A percentile compares a stretch with the other conserved stretches of the same genome.
Evolutionary conservation across 2,329 filamentous ascomycete genomes (phyloP).

Genomic region (Penicillium sp.): DNA sequence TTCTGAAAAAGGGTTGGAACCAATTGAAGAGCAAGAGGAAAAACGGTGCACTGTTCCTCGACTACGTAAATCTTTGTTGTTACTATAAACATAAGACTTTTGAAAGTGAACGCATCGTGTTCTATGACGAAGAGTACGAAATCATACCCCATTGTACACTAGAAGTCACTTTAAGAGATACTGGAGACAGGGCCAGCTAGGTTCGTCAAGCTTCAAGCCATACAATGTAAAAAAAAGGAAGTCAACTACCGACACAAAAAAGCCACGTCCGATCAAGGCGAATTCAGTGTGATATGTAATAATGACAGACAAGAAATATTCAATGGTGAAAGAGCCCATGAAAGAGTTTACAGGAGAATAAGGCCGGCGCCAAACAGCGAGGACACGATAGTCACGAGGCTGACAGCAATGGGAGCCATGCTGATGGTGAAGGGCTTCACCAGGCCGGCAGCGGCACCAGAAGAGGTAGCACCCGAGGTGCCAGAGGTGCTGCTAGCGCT

Average conservation of each 20-base stretch:
- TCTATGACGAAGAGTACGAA: slow-evolving; percentile 12
- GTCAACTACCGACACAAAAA: slow-evolving; percentile 1
- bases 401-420: slow-evolving; percentile 56
- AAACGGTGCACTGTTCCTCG: too few species aligned
- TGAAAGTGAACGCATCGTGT: slow-evolving; percentile 3
- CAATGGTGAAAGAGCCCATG: background rate
- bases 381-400: slow-evolving; percentile 55
- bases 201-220: background rate
- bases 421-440: slow-evolving; percentile 49
- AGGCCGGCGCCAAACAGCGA: slow-evolving; percentile 57
- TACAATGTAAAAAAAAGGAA: background rate
- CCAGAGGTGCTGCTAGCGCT: slow-evolving; percentile 32
- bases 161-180: background rate
- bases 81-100: background rate
- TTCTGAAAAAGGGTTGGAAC: too few species aligned
- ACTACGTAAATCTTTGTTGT: too few species aligned
- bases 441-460: slow-evolving; percentile 37
- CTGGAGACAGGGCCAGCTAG: background rate
- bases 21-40: too few species aligned
- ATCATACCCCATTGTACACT: slow-evolving; percentile 24
- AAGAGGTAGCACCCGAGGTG: slow-evolving; percentile 10
- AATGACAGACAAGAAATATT: slow-evolving; percentile 18
- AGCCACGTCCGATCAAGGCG: slow-evolving; percentile 5
- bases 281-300: background rate
- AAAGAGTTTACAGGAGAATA: slow-evolving; percentile 36